Percentiles rank a stretch among this genome's conserved stretches.
These are phyloP conservation scores for Fraxinus pennsylvanica DNA, from an alignment of 257 asterid genomes.

Conservation along the genomic window DNA sequence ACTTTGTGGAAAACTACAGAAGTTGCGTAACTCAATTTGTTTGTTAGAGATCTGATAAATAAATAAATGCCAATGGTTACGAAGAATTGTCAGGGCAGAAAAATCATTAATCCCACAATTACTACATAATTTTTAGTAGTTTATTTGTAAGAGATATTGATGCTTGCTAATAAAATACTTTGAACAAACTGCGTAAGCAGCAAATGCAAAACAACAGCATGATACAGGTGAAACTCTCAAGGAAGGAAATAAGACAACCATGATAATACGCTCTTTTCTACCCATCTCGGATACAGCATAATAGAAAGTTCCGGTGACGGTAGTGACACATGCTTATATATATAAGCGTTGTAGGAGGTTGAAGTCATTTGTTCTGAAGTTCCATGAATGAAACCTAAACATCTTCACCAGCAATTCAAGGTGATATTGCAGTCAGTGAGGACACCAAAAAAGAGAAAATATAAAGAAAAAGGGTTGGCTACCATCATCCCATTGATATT, in stretches of 20 bases:
- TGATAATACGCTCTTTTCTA: background rate
- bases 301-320: background rate
- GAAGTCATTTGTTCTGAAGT: background rate
- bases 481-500: background rate
- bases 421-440: background rate
- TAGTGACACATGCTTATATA: background rate
- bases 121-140: background rate
- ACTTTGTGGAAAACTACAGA: conserved; percentile 6
- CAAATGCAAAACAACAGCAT: background rate
- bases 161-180: background rate
- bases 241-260: background rate
- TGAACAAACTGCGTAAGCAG: background rate
- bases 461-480: background rate
- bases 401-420: background rate
- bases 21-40: conserved; percentile 11
- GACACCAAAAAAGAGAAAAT: background rate
- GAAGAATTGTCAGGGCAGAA: background rate
- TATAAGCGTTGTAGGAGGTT: background rate
- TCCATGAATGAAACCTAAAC: background rate
- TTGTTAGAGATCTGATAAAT: background rate
- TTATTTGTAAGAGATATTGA: background rate
- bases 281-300: background rate
- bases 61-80: background rate
- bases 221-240: background rate
- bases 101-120: background rate